Conservation (phyloP, 2,329 filamentous ascomycete species). For the Hypomyces perniciosus region DNA sequence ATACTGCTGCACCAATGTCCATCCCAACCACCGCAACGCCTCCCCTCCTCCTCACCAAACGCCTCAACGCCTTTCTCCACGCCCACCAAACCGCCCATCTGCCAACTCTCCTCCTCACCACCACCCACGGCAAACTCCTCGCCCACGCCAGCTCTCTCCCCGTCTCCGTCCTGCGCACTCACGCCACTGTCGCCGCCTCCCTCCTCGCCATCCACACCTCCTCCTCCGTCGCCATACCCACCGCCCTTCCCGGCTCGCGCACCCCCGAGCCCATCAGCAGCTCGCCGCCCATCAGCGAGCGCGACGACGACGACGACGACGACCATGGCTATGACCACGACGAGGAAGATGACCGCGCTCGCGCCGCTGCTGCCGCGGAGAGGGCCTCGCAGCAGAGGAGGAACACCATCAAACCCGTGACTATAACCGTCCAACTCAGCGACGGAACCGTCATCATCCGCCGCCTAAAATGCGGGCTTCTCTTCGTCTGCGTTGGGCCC, state of each 20-base stretch:
- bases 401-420: conserved; percentile 29
- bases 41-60: conserved; percentile 59
- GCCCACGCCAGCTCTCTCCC: conserved; percentile 53
- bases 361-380: background rate
- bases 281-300: conserved; percentile 20
- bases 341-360: background rate
- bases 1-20: conserved; percentile 23
- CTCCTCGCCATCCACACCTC: conserved; percentile 54
- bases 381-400: conserved; percentile 7
- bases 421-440: conserved; percentile 54
- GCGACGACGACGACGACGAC: conserved; percentile 14
- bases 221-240: conserved; percentile 35
- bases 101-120: conserved; percentile 55
- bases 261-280: conserved; percentile 22
- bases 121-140: conserved; percentile 56
- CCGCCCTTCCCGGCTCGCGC: conserved; percentile 34
- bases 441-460: conserved; percentile 55
- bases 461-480: conserved; percentile 50
- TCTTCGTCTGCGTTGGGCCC: conserved; percentile 56
- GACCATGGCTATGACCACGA: conserved; percentile 1
- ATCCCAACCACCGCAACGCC: conserved; percentile 36
- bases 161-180: conserved; percentile 52
- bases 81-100: conserved; percentile 51
- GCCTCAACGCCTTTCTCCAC: conserved; percentile 56
- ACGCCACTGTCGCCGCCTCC: conserved; percentile 58